Evolutionary conservation across 192 early-diverging fungal species (phyloP).

Genomic region (Globomyces pollinis-pini): DNA sequence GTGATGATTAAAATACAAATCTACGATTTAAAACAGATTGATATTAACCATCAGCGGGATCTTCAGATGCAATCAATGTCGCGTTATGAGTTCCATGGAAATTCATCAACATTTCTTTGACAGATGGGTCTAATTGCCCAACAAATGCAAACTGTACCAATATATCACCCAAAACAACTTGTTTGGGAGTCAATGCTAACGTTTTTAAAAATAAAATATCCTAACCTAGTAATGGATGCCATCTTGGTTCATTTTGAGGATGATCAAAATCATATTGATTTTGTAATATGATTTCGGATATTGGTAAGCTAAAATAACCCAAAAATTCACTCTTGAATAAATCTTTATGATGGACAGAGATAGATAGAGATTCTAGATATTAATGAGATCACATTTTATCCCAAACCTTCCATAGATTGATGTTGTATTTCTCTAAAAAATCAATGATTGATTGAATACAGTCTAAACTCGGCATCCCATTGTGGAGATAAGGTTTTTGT

Average conservation of each 20-base stretch:
- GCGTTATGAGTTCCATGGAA: conserved; percentile 11
- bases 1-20: conserved; percentile 8
- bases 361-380: too few relatives aligned
- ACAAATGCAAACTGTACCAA: conserved; percentile 28
- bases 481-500: conserved; percentile 55
- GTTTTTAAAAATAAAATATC: conserved; percentile 9
- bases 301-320: conserved; percentile 50
- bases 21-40: too few relatives aligned
- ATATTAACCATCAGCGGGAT: conserved; percentile 31
- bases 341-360: conserved; percentile 69
- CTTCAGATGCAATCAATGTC: conserved; percentile 25
- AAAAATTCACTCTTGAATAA: conserved; percentile 56
- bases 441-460: conserved; percentile 19
- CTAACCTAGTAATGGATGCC: conserved; percentile 31
- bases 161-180: conserved; percentile 27
- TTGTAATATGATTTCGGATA: conserved; percentile 39
- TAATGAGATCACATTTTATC: not conserved
- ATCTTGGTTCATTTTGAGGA: conserved; percentile 37
- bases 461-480: conserved; percentile 57
- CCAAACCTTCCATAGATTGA: not conserved
- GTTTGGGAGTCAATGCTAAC: not conserved
- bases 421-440: not conserved
- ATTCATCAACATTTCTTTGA: conserved; percentile 16
- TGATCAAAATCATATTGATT: conserved; percentile 39
- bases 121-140: conserved; percentile 18